phyloP scores from a whole-genome alignment of 768 basidiomycete species.

The Boletales sp. region DNA sequence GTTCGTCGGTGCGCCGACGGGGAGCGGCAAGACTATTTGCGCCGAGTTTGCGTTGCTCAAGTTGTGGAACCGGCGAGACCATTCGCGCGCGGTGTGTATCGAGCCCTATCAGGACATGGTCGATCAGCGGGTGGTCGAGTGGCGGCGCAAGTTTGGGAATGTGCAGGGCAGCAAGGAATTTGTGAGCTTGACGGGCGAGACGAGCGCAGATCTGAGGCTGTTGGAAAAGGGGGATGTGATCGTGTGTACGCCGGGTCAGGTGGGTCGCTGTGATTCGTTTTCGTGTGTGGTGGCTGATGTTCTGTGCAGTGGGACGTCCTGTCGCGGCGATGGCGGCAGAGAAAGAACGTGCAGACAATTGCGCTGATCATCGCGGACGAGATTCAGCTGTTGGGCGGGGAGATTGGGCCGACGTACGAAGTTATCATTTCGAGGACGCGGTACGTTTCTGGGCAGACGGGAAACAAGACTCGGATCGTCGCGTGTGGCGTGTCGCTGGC shows the following conservation, averaged over 20 bases:
- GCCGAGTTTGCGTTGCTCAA: conserved; percentile 94
- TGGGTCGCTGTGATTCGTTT: conserved; percentile 30
- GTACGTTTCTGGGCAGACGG: conserved; percentile 92
- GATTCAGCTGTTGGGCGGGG: conserved; percentile 90
- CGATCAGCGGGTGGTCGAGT: conserved; percentile 83
- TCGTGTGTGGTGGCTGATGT: background rate
- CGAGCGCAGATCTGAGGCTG: conserved; percentile 83
- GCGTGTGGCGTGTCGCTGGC: conserved; percentile 94
- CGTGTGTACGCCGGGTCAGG: conserved; percentile 90
- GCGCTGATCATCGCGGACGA: conserved; percentile 94
- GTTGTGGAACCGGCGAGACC: conserved; percentile 88
- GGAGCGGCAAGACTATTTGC: conserved; percentile 95
- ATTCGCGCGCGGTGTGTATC: conserved; percentile 85
- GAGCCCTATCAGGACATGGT: conserved; percentile 99
- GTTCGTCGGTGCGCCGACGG: conserved; percentile 94
- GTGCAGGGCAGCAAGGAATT: conserved; percentile 93
- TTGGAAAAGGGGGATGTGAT: conserved; percentile 91
- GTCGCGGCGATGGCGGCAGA: conserved; percentile 92
- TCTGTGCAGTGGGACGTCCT: conserved; percentile 83
- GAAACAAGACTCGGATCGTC: conserved; percentile 89
- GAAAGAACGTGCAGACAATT: conserved; percentile 94
- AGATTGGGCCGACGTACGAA: conserved; percentile 95
- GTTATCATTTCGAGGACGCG: conserved; percentile 95
- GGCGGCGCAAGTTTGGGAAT: conserved; percentile 77
- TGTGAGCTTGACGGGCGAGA: conserved; percentile 90